Evolutionary conservation across 768 basidiomycete genomes (phyloP).

Genomic region (Crepidotus variabilis): DNA sequence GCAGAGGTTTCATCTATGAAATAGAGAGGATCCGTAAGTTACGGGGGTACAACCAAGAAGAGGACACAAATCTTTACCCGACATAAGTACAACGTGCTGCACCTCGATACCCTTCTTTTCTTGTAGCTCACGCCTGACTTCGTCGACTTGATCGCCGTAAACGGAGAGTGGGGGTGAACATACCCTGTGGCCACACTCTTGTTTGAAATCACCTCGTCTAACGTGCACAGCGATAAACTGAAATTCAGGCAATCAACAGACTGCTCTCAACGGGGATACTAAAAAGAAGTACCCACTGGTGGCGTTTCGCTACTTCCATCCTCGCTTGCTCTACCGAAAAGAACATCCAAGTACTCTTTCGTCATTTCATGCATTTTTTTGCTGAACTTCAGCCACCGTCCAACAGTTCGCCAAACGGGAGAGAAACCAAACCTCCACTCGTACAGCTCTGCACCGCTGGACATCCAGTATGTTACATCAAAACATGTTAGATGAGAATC

Average conservation of each 20-base stretch:
- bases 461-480: conserved; percentile 29
- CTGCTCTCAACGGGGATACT: neutral
- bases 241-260: neutral
- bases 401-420: conserved; percentile 40
- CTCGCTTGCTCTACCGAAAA: neutral
- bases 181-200: conserved; percentile 25
- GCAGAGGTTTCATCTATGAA: conserved; percentile 39
- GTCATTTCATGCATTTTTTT: conserved; percentile 25
- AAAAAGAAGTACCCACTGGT: conserved; percentile 23
- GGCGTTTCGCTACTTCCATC: conserved; percentile 21
- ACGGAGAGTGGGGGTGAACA: conserved; percentile 38
- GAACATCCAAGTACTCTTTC: conserved; percentile 22
- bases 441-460: conserved; percentile 22
- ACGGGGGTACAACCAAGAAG: neutral
- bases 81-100: conserved; percentile 40
- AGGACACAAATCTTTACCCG: conserved; percentile 21
- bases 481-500: conserved; percentile 30
- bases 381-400: conserved; percentile 32
- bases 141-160: conserved; percentile 32
- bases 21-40: neutral
- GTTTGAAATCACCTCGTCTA: conserved; percentile 42
- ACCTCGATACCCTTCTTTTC: conserved; percentile 25
- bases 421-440: conserved; percentile 35
- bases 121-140: conserved; percentile 31
- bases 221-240: conserved; percentile 48